Base-by-base conservation (phyloP, 2,329 filamentous ascomycete genomes). In the Pseudofabraea citricarpa region DNA sequence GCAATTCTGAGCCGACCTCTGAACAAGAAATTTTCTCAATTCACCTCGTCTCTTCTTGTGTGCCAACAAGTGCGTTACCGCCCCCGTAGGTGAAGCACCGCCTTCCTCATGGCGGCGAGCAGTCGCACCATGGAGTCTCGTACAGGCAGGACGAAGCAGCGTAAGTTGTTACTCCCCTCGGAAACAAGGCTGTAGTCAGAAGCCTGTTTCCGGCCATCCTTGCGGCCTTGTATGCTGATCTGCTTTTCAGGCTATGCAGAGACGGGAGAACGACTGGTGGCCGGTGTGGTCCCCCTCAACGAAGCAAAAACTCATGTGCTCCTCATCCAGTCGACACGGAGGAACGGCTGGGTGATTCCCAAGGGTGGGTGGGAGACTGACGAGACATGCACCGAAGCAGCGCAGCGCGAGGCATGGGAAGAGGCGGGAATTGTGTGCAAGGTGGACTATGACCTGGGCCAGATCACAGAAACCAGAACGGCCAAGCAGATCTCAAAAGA, bases 301-400 rank as follows among this genome's bases (percentile, higher is more conserved):
- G 68, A 77, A 58, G 90, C 95, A 70, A 91, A 88, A 65, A 83
- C 82, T 57, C 85, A 87, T 65, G 91, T 98, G 49, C 77, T 98
- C 56, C 75, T 98, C 56, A 95, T 97, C 58, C 90, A 96, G 71
- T 95, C 90, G 43, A 91, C 87, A 41, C 81, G 88, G 52, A 84
- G 90, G 58, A 88, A 88, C 64, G 88, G 87, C 58, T 98, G 93
- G 93, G 93, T 98, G 33, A 75, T 98, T 46, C 93, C 93, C 48
- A 98, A 98, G 66, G 93, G 93, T 61, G 93, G 93, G 48, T 98
- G 93, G 90, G 93, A 98, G 67, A 85, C 82, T 24, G 93, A 98
- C 66, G 93, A 98, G 69, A 79, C 83, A 49, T 93, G 87, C 51
- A 81, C 85, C 49, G 79, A 91, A 63, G 87, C 93, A 45, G 93